phyloP scores from a whole-genome alignment of 2,329 filamentous ascomycete species.

The Colletotrichum musicola region DNA sequence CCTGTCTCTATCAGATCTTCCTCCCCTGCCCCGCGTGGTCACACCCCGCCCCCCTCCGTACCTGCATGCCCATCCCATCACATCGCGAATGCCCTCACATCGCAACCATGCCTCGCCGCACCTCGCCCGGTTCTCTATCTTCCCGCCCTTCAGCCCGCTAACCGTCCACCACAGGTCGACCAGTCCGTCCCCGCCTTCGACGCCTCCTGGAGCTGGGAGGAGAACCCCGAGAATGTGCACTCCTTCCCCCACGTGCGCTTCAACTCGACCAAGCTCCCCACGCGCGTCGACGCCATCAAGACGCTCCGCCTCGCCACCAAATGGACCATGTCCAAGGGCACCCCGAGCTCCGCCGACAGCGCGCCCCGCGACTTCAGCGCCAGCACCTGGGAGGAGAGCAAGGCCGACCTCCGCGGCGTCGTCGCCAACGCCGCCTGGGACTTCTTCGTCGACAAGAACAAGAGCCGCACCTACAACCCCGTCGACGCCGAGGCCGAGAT shows the following conservation, averaged over 20 bases:
- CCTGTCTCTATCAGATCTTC: neutral
- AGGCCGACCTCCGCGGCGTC: slow-evolving; percentile 42
- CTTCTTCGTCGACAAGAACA: slow-evolving; percentile 48
- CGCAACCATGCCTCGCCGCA: neutral
- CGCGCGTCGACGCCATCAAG: slow-evolving; percentile 46
- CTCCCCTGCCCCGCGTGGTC: neutral
- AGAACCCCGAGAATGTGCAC: slow-evolving; percentile 44
- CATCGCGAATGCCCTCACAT: neutral
- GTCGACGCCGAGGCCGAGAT: slow-evolving; percentile 48
- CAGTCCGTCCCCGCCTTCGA: slow-evolving; percentile 47
- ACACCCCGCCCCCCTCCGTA: neutral
- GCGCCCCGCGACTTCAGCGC: slow-evolving; percentile 39
- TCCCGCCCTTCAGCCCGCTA: neutral
- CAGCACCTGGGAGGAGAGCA: slow-evolving; percentile 41
- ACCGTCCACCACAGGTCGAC: slow-evolving; percentile 40
- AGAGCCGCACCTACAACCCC: slow-evolving; percentile 42
- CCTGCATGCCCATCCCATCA: neutral
- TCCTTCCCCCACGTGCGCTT: slow-evolving; percentile 51
- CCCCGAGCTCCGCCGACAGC: slow-evolving; percentile 36
- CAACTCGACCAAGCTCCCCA: slow-evolving; percentile 44
- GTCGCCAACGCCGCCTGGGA: slow-evolving; percentile 50
- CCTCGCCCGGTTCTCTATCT: neutral
- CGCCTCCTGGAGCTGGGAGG: slow-evolving; percentile 49
- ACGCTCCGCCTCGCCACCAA: slow-evolving; percentile 43
- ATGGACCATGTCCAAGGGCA: slow-evolving; percentile 48